Evolutionary conservation across 768 basidiomycete genomes (phyloP).

Genomic region (Rhodotorula graminis): DNA sequence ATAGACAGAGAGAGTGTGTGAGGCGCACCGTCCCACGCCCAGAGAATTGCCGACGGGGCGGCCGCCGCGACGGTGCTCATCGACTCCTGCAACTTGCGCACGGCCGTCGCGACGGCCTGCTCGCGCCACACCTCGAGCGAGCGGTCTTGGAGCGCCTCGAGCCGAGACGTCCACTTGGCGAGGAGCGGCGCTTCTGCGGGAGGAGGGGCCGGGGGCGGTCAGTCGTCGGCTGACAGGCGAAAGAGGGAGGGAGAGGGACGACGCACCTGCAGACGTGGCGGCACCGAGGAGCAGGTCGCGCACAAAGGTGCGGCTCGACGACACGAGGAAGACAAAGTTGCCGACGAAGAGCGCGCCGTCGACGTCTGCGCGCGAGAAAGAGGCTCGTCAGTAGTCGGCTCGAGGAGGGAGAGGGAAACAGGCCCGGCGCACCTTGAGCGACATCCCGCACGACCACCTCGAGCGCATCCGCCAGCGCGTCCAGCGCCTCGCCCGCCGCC

Average conservation of each 20-base stretch:
- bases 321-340: constrained; percentile 14
- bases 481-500: constrained; percentile 13
- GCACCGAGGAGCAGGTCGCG: constrained; percentile 20
- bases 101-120: constrained; percentile 9
- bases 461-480: constrained; percentile 3
- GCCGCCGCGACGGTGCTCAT: neutral
- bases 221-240: neutral
- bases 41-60: neutral
- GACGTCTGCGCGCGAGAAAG: neutral
- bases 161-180: constrained; percentile 1
- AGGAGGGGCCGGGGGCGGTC: neutral
- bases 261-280: neutral
- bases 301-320: constrained; percentile 2
- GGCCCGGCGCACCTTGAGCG: neutral
- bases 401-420: too few relatives aligned
- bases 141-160: constrained; percentile 1
- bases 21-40: constrained; percentile 15
- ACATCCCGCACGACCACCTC: neutral
- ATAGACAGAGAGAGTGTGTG: neutral
- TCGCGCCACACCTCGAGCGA: constrained; percentile 15
- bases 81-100: neutral
- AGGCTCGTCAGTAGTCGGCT: too few relatives aligned
- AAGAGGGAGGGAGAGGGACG: too few relatives aligned
- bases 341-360: constrained; percentile 24
- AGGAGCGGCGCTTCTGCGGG: neutral